Percentiles rank a stretch among this genome's conserved stretches.
Evolutionary conservation across 352 stramenopile species (phyloP).

Genomic region (Globisporangium radiosum): DNA sequence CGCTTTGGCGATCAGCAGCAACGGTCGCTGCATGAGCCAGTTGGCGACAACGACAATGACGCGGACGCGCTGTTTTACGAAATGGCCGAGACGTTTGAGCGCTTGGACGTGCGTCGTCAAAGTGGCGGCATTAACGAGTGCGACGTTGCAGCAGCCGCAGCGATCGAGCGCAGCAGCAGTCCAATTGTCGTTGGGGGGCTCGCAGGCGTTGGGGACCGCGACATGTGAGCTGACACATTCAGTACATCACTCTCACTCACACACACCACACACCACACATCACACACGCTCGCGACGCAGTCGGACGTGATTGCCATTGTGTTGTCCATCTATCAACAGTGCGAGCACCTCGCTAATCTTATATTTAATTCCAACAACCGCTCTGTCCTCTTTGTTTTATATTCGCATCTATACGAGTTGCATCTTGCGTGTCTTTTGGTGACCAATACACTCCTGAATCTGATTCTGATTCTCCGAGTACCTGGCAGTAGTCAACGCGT

Average conservation of each 20-base stretch:
- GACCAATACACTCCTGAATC: not conserved
- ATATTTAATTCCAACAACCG: too few species aligned
- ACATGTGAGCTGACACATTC: not conserved
- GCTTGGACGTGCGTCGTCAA: slow-evolving; percentile 4
- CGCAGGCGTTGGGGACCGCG: too few species aligned
- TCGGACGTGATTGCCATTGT: too few species aligned
- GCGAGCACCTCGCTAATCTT: too few species aligned
- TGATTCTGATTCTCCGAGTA: too few species aligned
- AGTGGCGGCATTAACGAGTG: not conserved
- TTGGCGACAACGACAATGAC: not conserved
- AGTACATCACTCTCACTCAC: not conserved
- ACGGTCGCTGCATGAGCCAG: slow-evolving; percentile 1
- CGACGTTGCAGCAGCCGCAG: not conserved
- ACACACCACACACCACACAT: too few species aligned
- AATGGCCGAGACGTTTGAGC: slow-evolving; percentile 21
- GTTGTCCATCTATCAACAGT: too few species aligned
- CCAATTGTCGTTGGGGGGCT: not conserved
- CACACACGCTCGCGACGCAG: too few species aligned
- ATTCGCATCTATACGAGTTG: too few species aligned
- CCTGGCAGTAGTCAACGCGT: too few species aligned
- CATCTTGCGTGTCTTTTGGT: not conserved
- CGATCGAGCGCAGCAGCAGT: not conserved
- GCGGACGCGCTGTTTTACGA: slow-evolving; percentile 22
- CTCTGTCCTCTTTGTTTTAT: too few species aligned
- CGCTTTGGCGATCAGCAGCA: slow-evolving; percentile 1